Evolutionary conservation across 2,329 filamentous ascomycete genomes (phyloP), one percentile per base, ranked within the genome.

Genomic region (Peltaster fructicola): DNA sequence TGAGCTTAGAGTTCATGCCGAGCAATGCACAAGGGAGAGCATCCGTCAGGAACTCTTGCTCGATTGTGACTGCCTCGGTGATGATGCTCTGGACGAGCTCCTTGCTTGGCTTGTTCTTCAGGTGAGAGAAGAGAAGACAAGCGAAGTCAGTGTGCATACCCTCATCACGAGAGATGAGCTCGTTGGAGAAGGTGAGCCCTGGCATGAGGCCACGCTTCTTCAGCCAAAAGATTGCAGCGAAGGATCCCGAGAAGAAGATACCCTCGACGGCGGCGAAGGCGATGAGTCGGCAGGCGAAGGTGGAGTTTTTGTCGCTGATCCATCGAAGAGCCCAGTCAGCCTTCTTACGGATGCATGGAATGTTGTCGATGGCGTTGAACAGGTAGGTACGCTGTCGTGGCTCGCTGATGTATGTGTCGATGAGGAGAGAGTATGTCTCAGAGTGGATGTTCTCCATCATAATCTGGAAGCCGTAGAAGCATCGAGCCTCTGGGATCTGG

Each of bases 381-480:
- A 98, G 75, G 53, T 95, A 84, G 34, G 69, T 77, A 42, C 81
- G 74, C 63, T 98, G 85, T 51, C 78, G 77, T 35, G 80, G 78
- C 63, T 98, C 88, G 67, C 90, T 93, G 61, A 98, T 91, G 58
- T 98, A 98, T 35, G 85, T 93, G 55, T 98, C 88, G 52, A 98
- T 98, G 51, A 98, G 73, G 17, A 98, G 74, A 11, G 85, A 95
- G 69, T 98, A 98, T 27, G 88, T 98, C 64, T 98, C 88, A 9
- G 88, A 93, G 68, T 98, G 88, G 47, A 98, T 92, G 63, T 98
- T 98, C 68, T 98, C 88, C 80, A 98, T 95, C 88, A 98, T 98
- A 63, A 95, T 95, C 64, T 98, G 88, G 70, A 98, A 98, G 37
- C 88, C 88, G 56, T 98, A 98, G 68, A 98, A 98, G 73, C 88